Conservation (phyloP, 768 basidiomycete species). For the Coprinopsis marcescibilis region DNA sequence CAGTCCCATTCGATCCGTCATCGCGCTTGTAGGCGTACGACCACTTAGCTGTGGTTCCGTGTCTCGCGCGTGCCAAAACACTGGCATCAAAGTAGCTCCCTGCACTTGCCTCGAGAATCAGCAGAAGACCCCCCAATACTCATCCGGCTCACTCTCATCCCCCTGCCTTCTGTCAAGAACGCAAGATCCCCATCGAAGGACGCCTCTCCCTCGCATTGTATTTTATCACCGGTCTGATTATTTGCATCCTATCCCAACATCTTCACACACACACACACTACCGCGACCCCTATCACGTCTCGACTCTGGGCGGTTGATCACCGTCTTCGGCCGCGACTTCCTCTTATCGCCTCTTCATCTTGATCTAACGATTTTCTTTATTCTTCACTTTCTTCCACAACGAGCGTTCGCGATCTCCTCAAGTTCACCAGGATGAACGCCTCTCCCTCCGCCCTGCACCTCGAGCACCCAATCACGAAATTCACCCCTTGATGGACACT, state of each 20-base stretch:
- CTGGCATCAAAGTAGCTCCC: conserved; percentile 44
- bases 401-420: conserved; percentile 9
- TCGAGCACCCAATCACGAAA: conserved; percentile 4
- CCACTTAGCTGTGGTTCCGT: conserved; percentile 80
- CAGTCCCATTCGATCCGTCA: conserved; percentile 48
- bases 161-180: conserved; percentile 12
- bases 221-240: conserved; percentile 32
- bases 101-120: conserved; percentile 23
- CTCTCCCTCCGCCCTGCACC: conserved; percentile 8
- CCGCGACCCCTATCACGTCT: conserved; percentile 10
- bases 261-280: too few relatives aligned
- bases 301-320: conserved; percentile 5
- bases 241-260: conserved; percentile 7
- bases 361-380: conserved; percentile 8
- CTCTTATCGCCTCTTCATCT: not conserved
- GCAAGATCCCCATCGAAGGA: conserved; percentile 12
- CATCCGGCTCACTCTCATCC: conserved; percentile 13
- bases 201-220: conserved; percentile 36
- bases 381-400: not conserved
- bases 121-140: conserved; percentile 15
- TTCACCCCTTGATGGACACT: conserved; percentile 10
- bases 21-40: conserved; percentile 63
- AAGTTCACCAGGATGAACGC: conserved; percentile 10
- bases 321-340: conserved; percentile 1
- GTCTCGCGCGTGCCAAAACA: conserved; percentile 75